A percentile compares a stretch with the other conserved stretches of the same genome.
Evolutionary conservation across 257 asterid species (phyloP).

Genomic region (Buddleja alternifolia): DNA sequence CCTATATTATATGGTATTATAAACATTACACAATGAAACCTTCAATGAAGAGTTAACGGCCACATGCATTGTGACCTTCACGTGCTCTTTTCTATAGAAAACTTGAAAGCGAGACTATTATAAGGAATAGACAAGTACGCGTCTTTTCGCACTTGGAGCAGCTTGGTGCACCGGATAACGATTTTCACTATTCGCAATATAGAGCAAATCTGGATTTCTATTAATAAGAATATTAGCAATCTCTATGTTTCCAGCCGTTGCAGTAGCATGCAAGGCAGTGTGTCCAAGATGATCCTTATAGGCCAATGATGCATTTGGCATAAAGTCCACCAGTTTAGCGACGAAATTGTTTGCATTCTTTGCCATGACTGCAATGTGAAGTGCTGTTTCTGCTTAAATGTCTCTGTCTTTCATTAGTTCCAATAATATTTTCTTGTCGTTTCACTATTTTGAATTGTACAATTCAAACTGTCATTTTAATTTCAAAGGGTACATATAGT

Average conservation of each 20-base stretch:
- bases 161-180: background rate
- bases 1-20: too few relatives aligned
- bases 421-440: too few relatives aligned
- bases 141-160: background rate
- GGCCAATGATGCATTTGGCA: background rate
- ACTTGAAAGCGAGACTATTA: too few relatives aligned
- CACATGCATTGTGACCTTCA: too few relatives aligned
- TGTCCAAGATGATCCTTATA: background rate
- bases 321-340: background rate
- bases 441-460: too few relatives aligned
- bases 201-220: background rate
- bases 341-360: conserved; percentile 10
- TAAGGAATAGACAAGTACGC: background rate
- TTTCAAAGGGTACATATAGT: too few relatives aligned
- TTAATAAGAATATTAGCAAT: background rate
- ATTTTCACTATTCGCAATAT: background rate
- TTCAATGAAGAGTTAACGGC: too few relatives aligned
- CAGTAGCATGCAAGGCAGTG: conserved; percentile 10
- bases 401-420: background rate
- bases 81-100: too few relatives aligned
- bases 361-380: background rate
- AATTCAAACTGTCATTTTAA: too few relatives aligned
- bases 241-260: background rate
- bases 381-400: background rate
- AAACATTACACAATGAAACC: too few relatives aligned